Conservation (phyloP, 1,284 basidiomycete genomes). For the Veloboletus limbatus region DNA sequence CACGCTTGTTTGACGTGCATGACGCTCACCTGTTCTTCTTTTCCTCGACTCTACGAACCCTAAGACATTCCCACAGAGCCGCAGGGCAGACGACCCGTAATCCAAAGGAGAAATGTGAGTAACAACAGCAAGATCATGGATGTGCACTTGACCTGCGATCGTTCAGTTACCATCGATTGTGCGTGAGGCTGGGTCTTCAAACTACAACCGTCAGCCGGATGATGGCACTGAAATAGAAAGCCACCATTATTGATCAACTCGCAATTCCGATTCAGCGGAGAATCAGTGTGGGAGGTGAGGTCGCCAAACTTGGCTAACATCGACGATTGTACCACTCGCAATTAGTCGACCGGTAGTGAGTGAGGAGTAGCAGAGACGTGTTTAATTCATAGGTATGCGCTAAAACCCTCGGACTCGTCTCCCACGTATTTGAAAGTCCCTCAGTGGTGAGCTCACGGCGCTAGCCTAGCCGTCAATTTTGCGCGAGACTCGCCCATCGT, state of each 20-base stretch:
- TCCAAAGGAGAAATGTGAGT: slow-evolving; percentile 13
- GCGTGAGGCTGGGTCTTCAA: slow-evolving; percentile 10
- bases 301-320: slow-evolving; percentile 4
- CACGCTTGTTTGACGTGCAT: too few species aligned
- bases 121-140: slow-evolving; percentile 1
- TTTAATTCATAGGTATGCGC: slow-evolving; percentile 7
- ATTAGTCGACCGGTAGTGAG: background rate
- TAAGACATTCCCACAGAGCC: slow-evolving; percentile 2
- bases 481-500: slow-evolving; percentile 12
- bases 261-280: slow-evolving; percentile 21
- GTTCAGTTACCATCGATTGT: background rate
- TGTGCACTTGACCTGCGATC: slow-evolving; percentile 3
- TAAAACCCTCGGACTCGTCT: slow-evolving; percentile 22
- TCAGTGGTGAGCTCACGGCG: slow-evolving; percentile 4
- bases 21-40: slow-evolving; percentile 2
- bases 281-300: slow-evolving; percentile 2
- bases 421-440: slow-evolving; percentile 22
- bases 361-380: slow-evolving; percentile 1
- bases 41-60: slow-evolving; percentile 9
- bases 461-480: slow-evolving; percentile 10
- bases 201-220: slow-evolving; percentile 3
- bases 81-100: background rate
- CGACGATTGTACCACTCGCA: background rate
- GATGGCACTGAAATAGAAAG: slow-evolving; percentile 7
- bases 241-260: slow-evolving; percentile 17